A percentile compares a stretch with the other conserved stretches of the same genome.
Evolutionary conservation across 2,329 filamentous ascomycete species (phyloP).

Genomic region (Phialophora verrucosa): DNA sequence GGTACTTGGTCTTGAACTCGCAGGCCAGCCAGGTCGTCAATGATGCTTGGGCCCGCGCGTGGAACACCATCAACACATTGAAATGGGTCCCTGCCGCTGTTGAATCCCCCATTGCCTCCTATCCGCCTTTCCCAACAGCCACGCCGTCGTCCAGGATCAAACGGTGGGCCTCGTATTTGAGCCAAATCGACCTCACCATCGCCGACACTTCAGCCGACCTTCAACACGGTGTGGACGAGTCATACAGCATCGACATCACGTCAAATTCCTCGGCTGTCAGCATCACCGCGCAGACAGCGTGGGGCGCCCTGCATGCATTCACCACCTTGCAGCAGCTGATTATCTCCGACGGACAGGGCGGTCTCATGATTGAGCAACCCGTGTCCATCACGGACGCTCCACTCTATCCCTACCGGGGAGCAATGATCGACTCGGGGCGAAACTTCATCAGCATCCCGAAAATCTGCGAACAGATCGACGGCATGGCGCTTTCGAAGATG

Average conservation of each 20-base stretch:
- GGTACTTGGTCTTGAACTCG: constrained; percentile 48
- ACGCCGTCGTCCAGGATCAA: constrained; percentile 32
- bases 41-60: constrained; percentile 59
- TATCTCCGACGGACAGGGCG: constrained; percentile 54
- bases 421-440: constrained; percentile 62
- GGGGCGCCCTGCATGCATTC: constrained; percentile 62
- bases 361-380: constrained; percentile 59
- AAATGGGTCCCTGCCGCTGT: constrained; percentile 61
- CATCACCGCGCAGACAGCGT: constrained; percentile 58
- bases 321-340: constrained; percentile 64
- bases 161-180: constrained; percentile 43
- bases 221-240: constrained; percentile 63
- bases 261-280: constrained; percentile 50
- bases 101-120: constrained; percentile 59
- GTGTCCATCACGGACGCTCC: constrained; percentile 59
- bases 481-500: constrained; percentile 62
- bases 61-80: constrained; percentile 54
- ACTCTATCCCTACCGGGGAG: constrained; percentile 60
- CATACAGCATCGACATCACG: constrained; percentile 58
- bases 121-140: constrained; percentile 58
- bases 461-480: constrained; percentile 61
- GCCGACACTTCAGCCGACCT: constrained; percentile 54
- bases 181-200: constrained; percentile 54
- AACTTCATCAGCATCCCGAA: constrained; percentile 60
- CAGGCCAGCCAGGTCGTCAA: constrained; percentile 48